Evolutionary conservation across 176 grass and related monocot species (phyloP).

Genomic region (Puya raimondii): DNA sequence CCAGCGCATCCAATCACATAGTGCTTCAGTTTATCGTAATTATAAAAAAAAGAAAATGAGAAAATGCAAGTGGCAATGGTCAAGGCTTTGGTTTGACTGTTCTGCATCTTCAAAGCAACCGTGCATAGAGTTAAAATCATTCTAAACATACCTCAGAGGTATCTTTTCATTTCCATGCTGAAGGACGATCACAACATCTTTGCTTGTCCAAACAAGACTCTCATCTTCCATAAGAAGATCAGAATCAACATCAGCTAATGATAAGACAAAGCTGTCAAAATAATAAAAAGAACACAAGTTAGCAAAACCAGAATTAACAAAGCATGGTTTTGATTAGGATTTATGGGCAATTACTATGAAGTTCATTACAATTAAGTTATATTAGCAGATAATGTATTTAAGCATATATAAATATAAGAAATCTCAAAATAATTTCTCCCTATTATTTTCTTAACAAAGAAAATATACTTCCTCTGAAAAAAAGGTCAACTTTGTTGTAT

Average conservation of each 20-base stretch:
- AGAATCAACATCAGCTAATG: slow-evolving; percentile 78
- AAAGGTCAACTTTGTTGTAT: not conserved
- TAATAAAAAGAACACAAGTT: slow-evolving; percentile 1
- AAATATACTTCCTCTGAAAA: not conserved
- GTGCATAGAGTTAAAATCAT: too few relatives aligned
- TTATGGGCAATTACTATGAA: not conserved
- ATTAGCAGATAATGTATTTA: not conserved
- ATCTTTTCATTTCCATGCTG: slow-evolving; percentile 85
- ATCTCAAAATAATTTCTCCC: not conserved
- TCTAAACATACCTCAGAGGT: slow-evolving; percentile 65
- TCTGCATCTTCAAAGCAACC: too few relatives aligned
- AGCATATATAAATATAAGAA: not conserved
- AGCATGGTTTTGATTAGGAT: not conserved
- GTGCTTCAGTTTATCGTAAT: too few relatives aligned
- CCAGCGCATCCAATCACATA: too few relatives aligned
- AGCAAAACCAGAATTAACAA: not conserved
- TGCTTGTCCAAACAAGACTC: slow-evolving; percentile 99
- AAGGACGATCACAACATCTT: slow-evolving; percentile 94
- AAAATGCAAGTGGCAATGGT: too few relatives aligned
- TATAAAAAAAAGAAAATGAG: too few relatives aligned
- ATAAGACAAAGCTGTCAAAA: slow-evolving; percentile 80
- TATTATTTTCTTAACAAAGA: not conserved
- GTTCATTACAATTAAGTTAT: not conserved
- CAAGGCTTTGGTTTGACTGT: too few relatives aligned
- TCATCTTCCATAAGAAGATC: slow-evolving; percentile 99